phyloP scores from a whole-genome alignment of 345 rosid species.

The Garcia nutans region DNA sequence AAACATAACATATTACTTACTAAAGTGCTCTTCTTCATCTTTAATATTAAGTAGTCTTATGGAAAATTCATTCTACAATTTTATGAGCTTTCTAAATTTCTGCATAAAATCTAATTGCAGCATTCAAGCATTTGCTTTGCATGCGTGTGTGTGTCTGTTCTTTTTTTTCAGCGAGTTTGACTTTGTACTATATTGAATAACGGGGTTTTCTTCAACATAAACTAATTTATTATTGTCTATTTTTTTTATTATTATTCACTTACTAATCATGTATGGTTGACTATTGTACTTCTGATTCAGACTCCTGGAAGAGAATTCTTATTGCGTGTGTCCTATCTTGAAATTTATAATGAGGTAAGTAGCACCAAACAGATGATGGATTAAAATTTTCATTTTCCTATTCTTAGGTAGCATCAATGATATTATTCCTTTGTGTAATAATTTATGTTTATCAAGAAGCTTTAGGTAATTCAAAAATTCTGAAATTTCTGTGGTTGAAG shows the following conservation, averaged over 20 bases:
- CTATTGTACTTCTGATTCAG: slow-evolving; percentile 44
- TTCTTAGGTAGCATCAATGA: not conserved
- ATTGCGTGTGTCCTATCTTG: slow-evolving; percentile 97
- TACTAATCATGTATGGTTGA: slow-evolving; percentile 20
- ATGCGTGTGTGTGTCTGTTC: not conserved
- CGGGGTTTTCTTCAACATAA: not conserved
- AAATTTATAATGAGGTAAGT: slow-evolving; percentile 97
- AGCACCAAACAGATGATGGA: not conserved
- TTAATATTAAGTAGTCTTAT: not conserved
- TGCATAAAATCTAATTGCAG: not conserved
- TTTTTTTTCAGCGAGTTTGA: too few relatives aligned
- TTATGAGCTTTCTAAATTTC: not conserved
- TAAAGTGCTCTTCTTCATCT: not conserved
- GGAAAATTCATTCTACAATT: not conserved
- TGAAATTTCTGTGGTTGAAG: not conserved
- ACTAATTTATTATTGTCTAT: not conserved
- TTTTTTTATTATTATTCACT: not conserved
- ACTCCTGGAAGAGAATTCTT: slow-evolving; percentile 99
- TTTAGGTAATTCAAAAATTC: not conserved
- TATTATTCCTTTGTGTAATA: not conserved
- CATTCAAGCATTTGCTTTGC: not conserved
- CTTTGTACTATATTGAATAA: not conserved
- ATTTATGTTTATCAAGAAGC: not conserved
- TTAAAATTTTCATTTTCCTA: not conserved
- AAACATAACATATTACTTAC: too few relatives aligned